These are phyloP conservation scores for Zalerion maritima DNA, from an alignment of 495 filamentous ascomycete species.

Conservation along the genomic window DNA sequence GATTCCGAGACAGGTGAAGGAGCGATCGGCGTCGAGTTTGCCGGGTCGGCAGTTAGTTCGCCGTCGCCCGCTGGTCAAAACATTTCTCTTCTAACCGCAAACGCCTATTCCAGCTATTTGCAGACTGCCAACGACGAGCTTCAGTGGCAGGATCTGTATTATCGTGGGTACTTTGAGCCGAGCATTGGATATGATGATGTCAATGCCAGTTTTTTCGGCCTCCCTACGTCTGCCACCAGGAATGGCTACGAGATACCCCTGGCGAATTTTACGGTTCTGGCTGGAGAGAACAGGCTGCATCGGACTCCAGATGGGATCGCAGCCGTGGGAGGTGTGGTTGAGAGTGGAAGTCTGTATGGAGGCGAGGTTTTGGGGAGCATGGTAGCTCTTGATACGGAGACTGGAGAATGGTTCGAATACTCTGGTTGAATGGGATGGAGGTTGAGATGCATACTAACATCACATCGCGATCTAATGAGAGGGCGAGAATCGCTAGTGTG, in stretches of 20 bases:
- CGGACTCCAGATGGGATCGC: slow-evolving; percentile 27
- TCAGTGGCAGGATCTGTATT: slow-evolving; percentile 56
- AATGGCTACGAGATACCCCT: slow-evolving; percentile 40
- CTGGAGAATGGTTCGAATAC: slow-evolving; percentile 18
- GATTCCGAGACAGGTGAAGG: slow-evolving; percentile 40
- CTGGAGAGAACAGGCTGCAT: slow-evolving; percentile 37
- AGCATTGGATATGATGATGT: slow-evolving; percentile 32
- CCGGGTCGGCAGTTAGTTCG: slow-evolving; percentile 45
- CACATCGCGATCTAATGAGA: no score
- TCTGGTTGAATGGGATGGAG: no score
- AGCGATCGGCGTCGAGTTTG: slow-evolving; percentile 51
- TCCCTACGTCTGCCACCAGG: slow-evolving; percentile 26
- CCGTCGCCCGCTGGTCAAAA: slow-evolving; percentile 34
- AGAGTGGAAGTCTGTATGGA: slow-evolving; percentile 29
- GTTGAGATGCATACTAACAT: no score
- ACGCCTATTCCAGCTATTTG: slow-evolving; percentile 23
- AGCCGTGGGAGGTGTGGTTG: slow-evolving; percentile 30
- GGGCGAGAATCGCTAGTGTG: no score
- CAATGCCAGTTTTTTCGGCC: slow-evolving; percentile 40
- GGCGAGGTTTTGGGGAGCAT: slow-evolving; percentile 30
- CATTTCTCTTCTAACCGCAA: slow-evolving; percentile 27
- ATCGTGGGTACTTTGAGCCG: slow-evolving; percentile 48
- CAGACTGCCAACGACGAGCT: slow-evolving; percentile 40
- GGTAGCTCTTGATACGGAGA: slow-evolving; percentile 32
- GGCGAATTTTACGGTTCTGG: slow-evolving; percentile 45